Conservation (phyloP, 257 asterid species). For the Solanum corneliomulleri region DNA sequence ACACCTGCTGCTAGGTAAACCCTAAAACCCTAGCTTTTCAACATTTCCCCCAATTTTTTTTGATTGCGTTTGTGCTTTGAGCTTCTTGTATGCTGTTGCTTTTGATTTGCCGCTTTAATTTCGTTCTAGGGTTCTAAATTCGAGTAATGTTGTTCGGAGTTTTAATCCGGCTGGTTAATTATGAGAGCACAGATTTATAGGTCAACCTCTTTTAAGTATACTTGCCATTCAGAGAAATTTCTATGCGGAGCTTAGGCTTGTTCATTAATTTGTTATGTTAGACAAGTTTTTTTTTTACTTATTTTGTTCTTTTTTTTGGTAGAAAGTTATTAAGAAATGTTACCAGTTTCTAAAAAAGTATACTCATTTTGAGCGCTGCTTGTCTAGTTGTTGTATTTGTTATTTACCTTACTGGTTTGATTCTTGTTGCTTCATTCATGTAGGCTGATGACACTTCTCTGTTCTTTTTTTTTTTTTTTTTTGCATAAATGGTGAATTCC, state of each 20-base stretch:
- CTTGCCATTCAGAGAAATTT: background rate
- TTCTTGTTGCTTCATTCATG: background rate
- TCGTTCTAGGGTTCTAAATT: background rate
- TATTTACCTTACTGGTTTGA: background rate
- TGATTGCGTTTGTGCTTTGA: background rate
- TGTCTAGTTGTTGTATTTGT: background rate
- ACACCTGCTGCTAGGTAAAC: conserved; percentile 95
- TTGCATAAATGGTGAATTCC: background rate
- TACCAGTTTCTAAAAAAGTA: background rate
- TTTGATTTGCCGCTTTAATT: background rate
- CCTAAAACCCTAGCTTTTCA: background rate
- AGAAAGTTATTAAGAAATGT: background rate
- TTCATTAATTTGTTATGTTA: background rate
- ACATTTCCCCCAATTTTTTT: background rate
- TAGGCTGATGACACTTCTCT: background rate
- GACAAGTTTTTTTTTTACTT: background rate
- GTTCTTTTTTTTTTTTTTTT: background rate
- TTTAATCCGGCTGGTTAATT: background rate
- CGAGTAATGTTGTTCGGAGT: background rate
- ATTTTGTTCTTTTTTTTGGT: background rate
- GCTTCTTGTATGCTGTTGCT: background rate
- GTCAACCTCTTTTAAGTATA: background rate
- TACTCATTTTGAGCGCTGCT: background rate
- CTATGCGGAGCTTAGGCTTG: background rate
- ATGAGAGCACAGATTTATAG: background rate